These are phyloP conservation scores for Nannizzia gypsea DNA, from an alignment of 2,329 filamentous ascomycete genomes.

Conservation along the genomic window DNA sequence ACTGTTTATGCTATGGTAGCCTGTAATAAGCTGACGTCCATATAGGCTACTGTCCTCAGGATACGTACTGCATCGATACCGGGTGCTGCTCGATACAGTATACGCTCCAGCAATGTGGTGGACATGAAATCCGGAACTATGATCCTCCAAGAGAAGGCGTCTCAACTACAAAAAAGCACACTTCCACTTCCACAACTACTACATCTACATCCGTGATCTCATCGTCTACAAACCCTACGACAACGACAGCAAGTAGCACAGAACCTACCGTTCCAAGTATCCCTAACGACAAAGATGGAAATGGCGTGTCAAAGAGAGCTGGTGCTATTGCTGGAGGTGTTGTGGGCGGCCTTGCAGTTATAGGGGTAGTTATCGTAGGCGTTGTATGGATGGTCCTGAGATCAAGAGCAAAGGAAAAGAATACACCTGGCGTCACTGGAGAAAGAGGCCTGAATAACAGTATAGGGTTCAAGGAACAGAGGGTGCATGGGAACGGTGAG, in stretches of 20 bases:
- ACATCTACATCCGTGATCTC: background rate
- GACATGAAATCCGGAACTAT: background rate
- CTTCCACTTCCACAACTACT: background rate
- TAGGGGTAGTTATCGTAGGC: background rate
- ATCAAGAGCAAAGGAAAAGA: background rate
- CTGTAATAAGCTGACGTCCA: background rate
- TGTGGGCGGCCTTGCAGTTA: background rate
- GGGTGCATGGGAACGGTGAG: background rate
- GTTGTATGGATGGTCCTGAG: background rate
- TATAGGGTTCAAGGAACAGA: background rate
- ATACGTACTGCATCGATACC: background rate
- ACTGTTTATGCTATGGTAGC: background rate
- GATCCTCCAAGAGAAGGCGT: background rate
- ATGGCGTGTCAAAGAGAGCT: background rate
- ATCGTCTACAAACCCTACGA: background rate
- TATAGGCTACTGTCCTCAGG: background rate
- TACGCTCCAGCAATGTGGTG: slow-evolving; percentile 1
- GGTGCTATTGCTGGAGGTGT: slow-evolving; percentile 2
- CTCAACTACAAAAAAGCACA: background rate
- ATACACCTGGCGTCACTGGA: background rate
- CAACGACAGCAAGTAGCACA: background rate
- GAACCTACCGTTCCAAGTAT: background rate
- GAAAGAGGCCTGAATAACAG: background rate
- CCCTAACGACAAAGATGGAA: background rate
- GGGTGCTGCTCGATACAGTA: slow-evolving; percentile 1